Base-by-base conservation (phyloP, 768 basidiomycete genomes). In the Leucocoprinus leucothites region DNA sequence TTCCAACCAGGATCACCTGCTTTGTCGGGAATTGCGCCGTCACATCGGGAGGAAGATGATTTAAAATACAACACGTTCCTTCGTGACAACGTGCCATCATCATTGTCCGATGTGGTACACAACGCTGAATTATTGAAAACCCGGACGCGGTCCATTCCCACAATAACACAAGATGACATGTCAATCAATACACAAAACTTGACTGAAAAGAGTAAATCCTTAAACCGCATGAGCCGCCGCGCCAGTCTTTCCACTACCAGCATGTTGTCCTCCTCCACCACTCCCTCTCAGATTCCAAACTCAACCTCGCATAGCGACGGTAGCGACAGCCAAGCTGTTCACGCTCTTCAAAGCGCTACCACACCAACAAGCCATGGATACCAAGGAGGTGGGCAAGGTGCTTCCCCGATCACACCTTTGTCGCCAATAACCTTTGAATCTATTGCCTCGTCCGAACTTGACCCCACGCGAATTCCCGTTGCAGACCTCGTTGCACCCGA, bases 371-470 rank as follows among this genome's bases (percentile, higher is more conserved):
- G 40, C 36, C 28, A 34, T 13, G 46, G 51, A 45, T 53, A 31
- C 41, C 38, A 56, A 55, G 56, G 49, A 55, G 38, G 31, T 31
- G 31, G 31, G 31, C 31, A 31, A 31, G 31, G 45, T 58, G 58
- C 62, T 49, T 34, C 52, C 38, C 24, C 44, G 50, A 57, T 19
- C 18, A 16, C 36, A 8, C 40, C 31, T 13, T 22, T 48, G 19
- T 48, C 53, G 1, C 53, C 53, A 14, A 42, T 55, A 34, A 48
- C 40, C 4, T 48, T 55, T 48, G 38, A 55, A 24, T 2, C 54
- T 45, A 31, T 57, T 36, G 45, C 62, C 51, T 58, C 62, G 56
- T 67, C 60, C 62, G 65, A 57, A 53, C 60, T 42, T 61, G 62
- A 28, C 63, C 66, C 24, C 53, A 60, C 46, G 57, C 58, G 2